phyloP scores from a whole-genome alignment of 495 filamentous ascomycete species.

The Penicillium soppii region DNA sequence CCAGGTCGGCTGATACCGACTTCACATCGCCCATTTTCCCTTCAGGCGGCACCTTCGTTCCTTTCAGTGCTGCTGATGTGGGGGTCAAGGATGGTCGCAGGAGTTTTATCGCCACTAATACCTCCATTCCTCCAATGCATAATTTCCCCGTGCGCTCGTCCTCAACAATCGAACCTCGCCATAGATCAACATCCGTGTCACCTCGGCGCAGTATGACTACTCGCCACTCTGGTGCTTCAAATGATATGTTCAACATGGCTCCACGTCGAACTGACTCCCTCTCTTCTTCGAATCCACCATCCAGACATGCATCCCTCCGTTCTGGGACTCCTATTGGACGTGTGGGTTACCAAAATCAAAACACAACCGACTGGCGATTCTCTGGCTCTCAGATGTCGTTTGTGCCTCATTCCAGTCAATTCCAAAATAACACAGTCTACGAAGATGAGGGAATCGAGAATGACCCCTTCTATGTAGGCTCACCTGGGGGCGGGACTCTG shows the following conservation, averaged over 20 bases:
- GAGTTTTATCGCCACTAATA: slow-evolving; percentile 23
- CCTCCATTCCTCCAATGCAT: slow-evolving; percentile 26
- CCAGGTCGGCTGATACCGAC: slow-evolving; percentile 27
- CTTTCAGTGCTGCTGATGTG: slow-evolving; percentile 47
- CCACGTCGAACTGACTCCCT: slow-evolving; percentile 41
- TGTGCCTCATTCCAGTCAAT: slow-evolving; percentile 28
- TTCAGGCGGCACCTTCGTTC: slow-evolving; percentile 39
- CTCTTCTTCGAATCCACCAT: slow-evolving; percentile 23
- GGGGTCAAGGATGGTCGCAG: slow-evolving; percentile 36
- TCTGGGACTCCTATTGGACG: slow-evolving; percentile 12
- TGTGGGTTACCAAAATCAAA: slow-evolving; percentile 4
- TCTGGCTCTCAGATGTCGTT: slow-evolving; percentile 20
- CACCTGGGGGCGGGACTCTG: slow-evolving; percentile 14
- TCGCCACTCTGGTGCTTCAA: slow-evolving; percentile 22
- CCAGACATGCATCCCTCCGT: slow-evolving; percentile 22
- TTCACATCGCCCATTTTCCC: slow-evolving; percentile 35
- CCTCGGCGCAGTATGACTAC: slow-evolving; percentile 44
- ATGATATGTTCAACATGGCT: slow-evolving; percentile 24
- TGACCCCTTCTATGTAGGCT: slow-evolving; percentile 33
- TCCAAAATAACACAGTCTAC: slow-evolving; percentile 29
- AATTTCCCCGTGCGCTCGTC: slow-evolving; percentile 32
- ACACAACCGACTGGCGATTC: slow-evolving; percentile 10
- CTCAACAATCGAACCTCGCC: slow-evolving; percentile 24
- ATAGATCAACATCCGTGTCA: slow-evolving; percentile 22
- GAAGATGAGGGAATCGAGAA: slow-evolving; percentile 22